Evolutionary conservation across 1,284 basidiomycete genomes (phyloP).

Genomic region (Ganoderma resinaceum): DNA sequence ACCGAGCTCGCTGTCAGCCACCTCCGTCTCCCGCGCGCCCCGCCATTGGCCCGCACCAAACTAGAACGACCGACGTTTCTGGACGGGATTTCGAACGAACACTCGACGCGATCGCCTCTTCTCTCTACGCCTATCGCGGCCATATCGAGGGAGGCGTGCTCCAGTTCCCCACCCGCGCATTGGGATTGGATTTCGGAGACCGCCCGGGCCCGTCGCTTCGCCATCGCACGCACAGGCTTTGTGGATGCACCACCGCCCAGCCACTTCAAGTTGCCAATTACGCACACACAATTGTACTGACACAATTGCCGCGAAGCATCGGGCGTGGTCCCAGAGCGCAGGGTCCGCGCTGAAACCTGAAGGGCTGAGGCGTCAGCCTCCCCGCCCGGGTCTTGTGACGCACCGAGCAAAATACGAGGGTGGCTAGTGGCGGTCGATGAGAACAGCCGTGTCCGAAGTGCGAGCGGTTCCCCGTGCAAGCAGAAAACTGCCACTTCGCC

Average conservation of each 20-base stretch:
- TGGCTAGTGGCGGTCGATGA: constrained; percentile 4
- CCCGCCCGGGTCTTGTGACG: constrained; percentile 24
- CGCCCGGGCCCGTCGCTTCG: not conserved
- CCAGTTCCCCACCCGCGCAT: not conserved
- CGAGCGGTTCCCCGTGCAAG: constrained; percentile 16
- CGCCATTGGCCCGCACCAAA: constrained; percentile 8
- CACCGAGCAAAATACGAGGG: constrained; percentile 6
- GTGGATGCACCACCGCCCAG: not conserved
- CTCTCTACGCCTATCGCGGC: not conserved
- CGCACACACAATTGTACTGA: not conserved
- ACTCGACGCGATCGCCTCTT: not conserved
- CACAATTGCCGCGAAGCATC: constrained; percentile 28
- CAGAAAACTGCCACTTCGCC: constrained; percentile 15
- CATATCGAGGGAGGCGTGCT: not conserved
- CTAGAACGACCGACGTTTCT: not conserved
- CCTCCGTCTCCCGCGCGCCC: constrained; percentile 17
- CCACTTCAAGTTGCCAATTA: not conserved
- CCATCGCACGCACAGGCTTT: not conserved
- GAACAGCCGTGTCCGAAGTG: not conserved
- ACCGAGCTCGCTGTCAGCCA: constrained; percentile 17
- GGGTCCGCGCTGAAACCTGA: not conserved
- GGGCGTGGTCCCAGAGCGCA: not conserved
- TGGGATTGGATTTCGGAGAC: not conserved
- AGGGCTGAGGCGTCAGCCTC: not conserved
- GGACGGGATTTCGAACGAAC: constrained; percentile 4